Evolutionary conservation across 495 filamentous ascomycete species (phyloP), one percentile per base, ranked within the genome.

Genomic region (Podospora didyma): DNA sequence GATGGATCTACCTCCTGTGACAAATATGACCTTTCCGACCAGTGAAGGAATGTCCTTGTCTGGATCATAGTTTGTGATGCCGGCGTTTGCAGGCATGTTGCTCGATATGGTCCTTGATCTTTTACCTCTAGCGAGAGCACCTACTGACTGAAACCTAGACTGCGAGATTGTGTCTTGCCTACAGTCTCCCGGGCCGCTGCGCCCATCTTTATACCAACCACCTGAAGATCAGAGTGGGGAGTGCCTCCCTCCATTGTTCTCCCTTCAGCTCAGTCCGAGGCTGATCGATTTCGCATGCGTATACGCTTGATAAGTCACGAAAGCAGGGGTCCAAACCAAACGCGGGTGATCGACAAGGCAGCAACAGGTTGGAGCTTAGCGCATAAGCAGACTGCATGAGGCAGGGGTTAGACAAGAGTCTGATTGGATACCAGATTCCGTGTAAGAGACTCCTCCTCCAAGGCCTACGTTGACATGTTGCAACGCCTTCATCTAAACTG

Each of bases 11-110:
- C 60, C 63, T 24, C 81, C 81, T 2, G 79, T 82, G 53, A 83
- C 73, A 19, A 82, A 65, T 37, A 78, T 64, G 46, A 77, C 74
- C 65, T 79, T 79, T 63, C 70, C 74, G 1, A 55, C 49, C 20
- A 78, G 66, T 46, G 54, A 55, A 49, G 62, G 55, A 14, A 64
- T 53, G 20, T 61, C 58, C 44, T 45, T 54, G 9, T 31, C 37
- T 17, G 37, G 39, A 35, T 54, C 45, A 22, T 21, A 47, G 19
- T 47, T 19, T 17, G n/a, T 4, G n/a, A 42, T 16, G 6, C 39
- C 39, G 2, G 12, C 39, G 12, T 16, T 5, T 42, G 9, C 14
- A 12, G 39, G 39, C 39, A 42, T 42, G 12, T 42, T 42, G 39
- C 12, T 31, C 39, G 39, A 5, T 42, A 42, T 42, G 39, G 34